Evolutionary conservation across 2,329 filamentous ascomycete genomes (phyloP).

Genomic region (Penicillium concentricum): DNA sequence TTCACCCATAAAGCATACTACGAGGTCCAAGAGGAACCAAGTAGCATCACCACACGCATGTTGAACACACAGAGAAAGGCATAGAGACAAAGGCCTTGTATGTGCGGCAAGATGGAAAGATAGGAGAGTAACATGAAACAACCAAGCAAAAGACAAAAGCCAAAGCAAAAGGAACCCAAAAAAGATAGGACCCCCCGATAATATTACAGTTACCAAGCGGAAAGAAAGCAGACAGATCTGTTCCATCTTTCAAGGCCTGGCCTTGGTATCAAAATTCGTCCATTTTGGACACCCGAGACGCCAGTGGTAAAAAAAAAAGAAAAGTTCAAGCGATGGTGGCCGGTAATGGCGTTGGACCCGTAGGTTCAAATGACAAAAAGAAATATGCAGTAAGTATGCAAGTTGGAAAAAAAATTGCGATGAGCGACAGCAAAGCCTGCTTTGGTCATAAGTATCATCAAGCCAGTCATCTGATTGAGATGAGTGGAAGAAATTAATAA

Average conservation of each 20-base stretch:
- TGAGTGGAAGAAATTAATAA: conserved; percentile 21
- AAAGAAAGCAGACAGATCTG: conserved; percentile 5
- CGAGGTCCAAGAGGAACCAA: conserved; percentile 1
- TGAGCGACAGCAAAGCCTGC: conserved; percentile 42
- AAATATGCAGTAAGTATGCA: conserved; percentile 12
- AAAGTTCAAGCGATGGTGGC: conserved; percentile 6
- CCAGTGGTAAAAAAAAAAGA: conserved; percentile 20
- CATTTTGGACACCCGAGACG: conserved; percentile 31
- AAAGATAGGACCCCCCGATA: conserved; percentile 22
- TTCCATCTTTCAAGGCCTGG: conserved; percentile 13
- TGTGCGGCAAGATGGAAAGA: conserved; percentile 8
- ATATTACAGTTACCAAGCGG: conserved; percentile 36
- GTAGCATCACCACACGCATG: conserved; percentile 6
- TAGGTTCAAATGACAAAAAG: conserved; percentile 3
- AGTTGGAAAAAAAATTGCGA: conserved; percentile 14
- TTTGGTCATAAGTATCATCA: conserved; percentile 42
- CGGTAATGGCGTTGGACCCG: not conserved
- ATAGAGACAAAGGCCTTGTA: conserved; percentile 12
- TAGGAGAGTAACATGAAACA: conserved; percentile 3
- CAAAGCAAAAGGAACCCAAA: conserved; percentile 4
- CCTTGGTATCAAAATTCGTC: conserved; percentile 16
- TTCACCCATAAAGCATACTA: conserved; percentile 8
- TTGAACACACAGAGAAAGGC: conserved; percentile 10
- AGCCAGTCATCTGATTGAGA: conserved; percentile 15
- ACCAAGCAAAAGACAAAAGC: conserved; percentile 11